Evolutionary conservation across 2,329 filamentous ascomycete genomes (phyloP), one percentile per base, ranked within the genome.

Genomic region (Gliomastix tumulicola): DNA sequence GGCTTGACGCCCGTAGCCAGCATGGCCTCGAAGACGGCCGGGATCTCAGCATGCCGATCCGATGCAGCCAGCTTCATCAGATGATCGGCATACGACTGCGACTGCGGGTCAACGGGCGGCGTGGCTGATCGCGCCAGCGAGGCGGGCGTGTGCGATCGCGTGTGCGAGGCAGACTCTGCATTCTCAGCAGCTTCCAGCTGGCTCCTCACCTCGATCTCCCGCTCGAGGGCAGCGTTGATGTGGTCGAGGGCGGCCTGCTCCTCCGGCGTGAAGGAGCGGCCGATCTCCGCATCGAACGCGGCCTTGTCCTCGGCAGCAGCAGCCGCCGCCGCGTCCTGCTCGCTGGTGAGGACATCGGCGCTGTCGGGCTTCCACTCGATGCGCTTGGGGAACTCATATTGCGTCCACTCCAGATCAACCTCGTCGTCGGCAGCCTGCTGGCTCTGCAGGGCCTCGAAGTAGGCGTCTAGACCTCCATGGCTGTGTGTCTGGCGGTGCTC

Each of bases 361-460:
- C 69, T 65, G 17, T 66, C 63, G 3, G 79, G 73, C 68, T 92
- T 89, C 87, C 89, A 95, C 56, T 92, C 89, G 49, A 96, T 87
- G 44, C 82, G 76, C 60, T 88, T 84, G 38, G 83, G 84, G 57
- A 94, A 89, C 59, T 95, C 85, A 52, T 88, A 94, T 57, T 95
- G 88, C 30, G 82, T 82, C 88, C 88, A 95, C 57, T 96, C 89
- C 47, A 83, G 79, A 35, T 88, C 83, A 33, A 80, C 65, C 25
- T 76, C 74, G 16, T 71, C 66, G 23, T 22, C 37, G 17, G 18
- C 23, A 5, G 50, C 51, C 57, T 90, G 80, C 45, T 82, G 76
- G 57, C 84, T 83, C 60, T 90, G 88, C 68, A 92, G 84, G 37
- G 88, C 86, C 59, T 92, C 88, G 52, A 88, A 94, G 63, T 95